Conservation (phyloP, 257 asterid species). For the Cruciata laevipes region DNA sequence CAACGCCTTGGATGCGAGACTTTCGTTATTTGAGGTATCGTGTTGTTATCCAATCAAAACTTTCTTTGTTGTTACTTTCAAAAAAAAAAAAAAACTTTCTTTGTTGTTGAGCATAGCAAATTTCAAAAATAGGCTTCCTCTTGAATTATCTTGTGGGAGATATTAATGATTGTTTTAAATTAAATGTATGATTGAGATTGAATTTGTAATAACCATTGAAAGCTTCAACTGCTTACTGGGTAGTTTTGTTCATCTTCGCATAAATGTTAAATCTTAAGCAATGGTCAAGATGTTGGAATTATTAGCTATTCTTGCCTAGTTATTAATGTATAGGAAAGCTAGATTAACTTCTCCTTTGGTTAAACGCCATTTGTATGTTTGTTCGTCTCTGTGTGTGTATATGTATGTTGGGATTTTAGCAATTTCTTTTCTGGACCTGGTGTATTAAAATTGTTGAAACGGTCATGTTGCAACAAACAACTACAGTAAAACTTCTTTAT, state of each 20-base stretch:
- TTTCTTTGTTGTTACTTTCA: not conserved
- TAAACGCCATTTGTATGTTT: not conserved
- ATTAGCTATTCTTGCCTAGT: not conserved
- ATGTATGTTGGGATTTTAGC: not conserved
- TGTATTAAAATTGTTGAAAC: not conserved
- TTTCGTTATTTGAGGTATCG: slow-evolving; percentile 13
- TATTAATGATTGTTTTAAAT: not conserved
- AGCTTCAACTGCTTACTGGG: not conserved
- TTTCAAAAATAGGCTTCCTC: not conserved
- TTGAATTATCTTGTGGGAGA: not conserved
- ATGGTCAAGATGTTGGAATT: not conserved
- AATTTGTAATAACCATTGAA: not conserved
- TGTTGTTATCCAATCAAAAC: not conserved
- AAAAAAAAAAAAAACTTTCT: not conserved
- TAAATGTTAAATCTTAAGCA: not conserved
- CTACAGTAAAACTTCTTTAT: not conserved
- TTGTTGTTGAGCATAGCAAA: not conserved
- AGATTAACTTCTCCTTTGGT: not conserved
- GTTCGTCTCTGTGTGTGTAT: too few species aligned
- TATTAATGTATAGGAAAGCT: not conserved
- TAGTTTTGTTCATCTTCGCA: not conserved
- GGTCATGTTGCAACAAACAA: not conserved
- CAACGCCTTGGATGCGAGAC: slow-evolving; percentile 39
- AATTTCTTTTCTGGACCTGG: not conserved
- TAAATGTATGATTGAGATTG: not conserved